These are phyloP conservation scores for Mortierella sp. DNA, from an alignment of 371 early-diverging fungal species.

Conservation along the genomic window DNA sequence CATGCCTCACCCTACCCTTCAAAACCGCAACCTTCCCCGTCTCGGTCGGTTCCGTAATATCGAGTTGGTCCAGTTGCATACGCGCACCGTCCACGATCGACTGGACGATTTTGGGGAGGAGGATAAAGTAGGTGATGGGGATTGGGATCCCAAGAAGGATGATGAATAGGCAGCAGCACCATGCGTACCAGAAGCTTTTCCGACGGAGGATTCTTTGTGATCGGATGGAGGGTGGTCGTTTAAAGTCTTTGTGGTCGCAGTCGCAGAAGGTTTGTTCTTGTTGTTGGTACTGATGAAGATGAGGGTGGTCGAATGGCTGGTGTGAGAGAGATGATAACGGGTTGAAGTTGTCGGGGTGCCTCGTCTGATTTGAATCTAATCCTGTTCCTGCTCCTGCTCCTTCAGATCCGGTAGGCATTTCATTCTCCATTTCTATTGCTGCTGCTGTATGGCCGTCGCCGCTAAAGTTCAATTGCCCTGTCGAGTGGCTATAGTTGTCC, in stretches of 20 bases:
- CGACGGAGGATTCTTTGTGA: neutral
- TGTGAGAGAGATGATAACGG: neutral
- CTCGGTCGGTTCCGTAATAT: slow-evolving; percentile 64
- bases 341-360: neutral
- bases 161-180: slow-evolving; percentile 19
- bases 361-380: too few relatives aligned
- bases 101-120: slow-evolving; percentile 73
- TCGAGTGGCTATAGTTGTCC: too few relatives aligned
- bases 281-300: neutral
- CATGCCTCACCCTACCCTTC: slow-evolving; percentile 61
- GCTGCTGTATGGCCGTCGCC: too few relatives aligned
- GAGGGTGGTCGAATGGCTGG: neutral
- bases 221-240: too few relatives aligned
- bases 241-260: neutral
- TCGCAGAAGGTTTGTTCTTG: neutral
- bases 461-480: too few relatives aligned
- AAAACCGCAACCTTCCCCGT: slow-evolving; percentile 62
- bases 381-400: neutral
- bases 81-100: slow-evolving; percentile 60
- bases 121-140: slow-evolving; percentile 62
- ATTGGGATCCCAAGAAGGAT: slow-evolving; percentile 62
- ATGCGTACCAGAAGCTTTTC: neutral
- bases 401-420: too few relatives aligned
- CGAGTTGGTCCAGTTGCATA: slow-evolving; percentile 60
- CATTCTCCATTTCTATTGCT: too few relatives aligned